Evolutionary conservation across 148 eudicot species (phyloP), one percentile per base, ranked within the genome.

Genomic region (Dysphania ambrosioides): DNA sequence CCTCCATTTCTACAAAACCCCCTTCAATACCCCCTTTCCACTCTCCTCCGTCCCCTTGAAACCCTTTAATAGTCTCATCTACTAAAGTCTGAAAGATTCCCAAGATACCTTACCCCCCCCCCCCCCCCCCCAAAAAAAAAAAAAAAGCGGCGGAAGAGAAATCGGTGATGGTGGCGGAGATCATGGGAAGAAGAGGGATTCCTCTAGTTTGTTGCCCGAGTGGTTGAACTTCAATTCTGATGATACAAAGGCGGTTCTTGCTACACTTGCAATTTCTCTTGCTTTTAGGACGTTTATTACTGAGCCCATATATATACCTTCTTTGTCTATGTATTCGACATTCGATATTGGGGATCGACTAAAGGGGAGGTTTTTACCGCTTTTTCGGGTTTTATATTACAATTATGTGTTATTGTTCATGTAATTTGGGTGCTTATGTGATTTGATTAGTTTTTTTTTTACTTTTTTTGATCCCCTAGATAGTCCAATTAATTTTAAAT

Each of bases 271-370:
- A 1, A 66, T 95, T 58, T 92, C 99, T 9, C 85, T 95, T 70
- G 99, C 97, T 13, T 95, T 95, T 81, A 77, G 99, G 77, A 30
- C 87, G 36, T 92, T 95, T 73, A 82, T 95, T 57, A 97, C 99
- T 21, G 99, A 95, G 86, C 99, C 99, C 42, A 86, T 97, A 82
- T 95, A 58, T 63, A 95, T 95, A 53, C 99, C 99, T 24, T 95
- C 99, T 4, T 86, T 95, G 85, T 95, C 99, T 55, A 95, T 95
- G 99, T 95, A 77, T 76, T 97, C 99, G 29, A 95, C 99, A n/a
- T 95, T 95, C 81, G 90, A 95, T 83, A 90, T 95, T 72, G 99
- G 99, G n/a, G 99, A 95, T 78, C 82, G 94, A 42, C 63, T 95
- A 95, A 78, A 95, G 92, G 97, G 99, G 92, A 63, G 75, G 71